Evolutionary conservation across 2,329 filamentous ascomycete genomes (phyloP).

Genomic region (Alternaria solani): DNA sequence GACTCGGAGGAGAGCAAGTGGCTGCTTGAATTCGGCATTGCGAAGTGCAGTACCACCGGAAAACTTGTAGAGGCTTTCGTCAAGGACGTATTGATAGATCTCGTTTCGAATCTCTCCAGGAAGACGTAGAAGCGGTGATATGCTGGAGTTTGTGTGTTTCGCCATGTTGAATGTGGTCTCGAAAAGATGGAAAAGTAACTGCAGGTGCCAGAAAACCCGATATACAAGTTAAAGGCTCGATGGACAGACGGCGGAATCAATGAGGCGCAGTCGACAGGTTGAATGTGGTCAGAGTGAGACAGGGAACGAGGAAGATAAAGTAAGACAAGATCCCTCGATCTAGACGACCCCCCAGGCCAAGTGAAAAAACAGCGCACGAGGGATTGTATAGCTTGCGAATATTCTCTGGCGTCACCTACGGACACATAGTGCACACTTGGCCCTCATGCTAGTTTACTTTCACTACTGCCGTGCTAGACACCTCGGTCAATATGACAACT

Average conservation of each 20-base stretch:
- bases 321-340: too few species aligned
- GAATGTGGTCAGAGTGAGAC: neutral
- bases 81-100: slow-evolving; percentile 6
- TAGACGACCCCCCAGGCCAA: neutral
- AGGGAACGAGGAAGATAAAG: neutral
- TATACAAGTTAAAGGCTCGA: too few species aligned
- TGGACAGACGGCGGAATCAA: too few species aligned
- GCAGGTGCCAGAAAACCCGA: neutral
- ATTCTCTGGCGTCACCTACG: neutral
- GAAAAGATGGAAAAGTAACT: neutral
- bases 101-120: slow-evolving; percentile 8
- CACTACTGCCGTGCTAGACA: too few species aligned
- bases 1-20: slow-evolving; percentile 6
- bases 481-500: too few species aligned
- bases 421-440: neutral
- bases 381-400: neutral
- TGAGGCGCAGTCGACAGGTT: too few species aligned
- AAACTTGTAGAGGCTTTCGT: neutral
- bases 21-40: neutral
- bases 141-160: neutral
- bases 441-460: neutral
- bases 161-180: neutral
- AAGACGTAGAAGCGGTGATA: neutral
- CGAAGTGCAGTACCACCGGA: too few species aligned
- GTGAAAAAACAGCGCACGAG: neutral